Evolutionary conservation across 257 asterid species (phyloP), one percentile per base, ranked within the genome.

Genomic region (Solanum bukasovii): DNA sequence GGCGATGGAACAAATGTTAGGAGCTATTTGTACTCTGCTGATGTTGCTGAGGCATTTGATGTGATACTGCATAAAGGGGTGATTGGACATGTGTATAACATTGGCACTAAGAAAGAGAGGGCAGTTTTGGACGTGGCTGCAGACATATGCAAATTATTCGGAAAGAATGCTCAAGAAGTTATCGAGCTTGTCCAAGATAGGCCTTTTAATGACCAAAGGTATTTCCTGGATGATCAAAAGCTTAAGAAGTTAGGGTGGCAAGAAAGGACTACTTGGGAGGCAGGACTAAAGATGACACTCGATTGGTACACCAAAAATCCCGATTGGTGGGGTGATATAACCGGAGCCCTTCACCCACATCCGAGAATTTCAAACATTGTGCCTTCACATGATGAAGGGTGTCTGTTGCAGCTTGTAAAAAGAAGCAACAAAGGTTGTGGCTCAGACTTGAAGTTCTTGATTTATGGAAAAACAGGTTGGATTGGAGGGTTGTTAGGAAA

Each of bases 11-110:
- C 83, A 2, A 87, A 87, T 23, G 86, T 65, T 34, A 40, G 82
- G 65, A 87, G 89, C 65, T 79, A 87, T 81, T 56, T 87, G 20
- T 68, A 79, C 67, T 79, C 81, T 23, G 87, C 46, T 42, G 86
- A 87, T 65, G 87, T 87, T 37, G 89, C 89, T 81, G 83, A 81
- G 89, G 87, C 87, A 44, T 87, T 87, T 34, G 89, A 87, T 21
- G 82, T 79, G 31, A 65, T 87, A 25, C 27, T 87, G 18, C 89
- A 65, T 12, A 87, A 79, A 40, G 87, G 87, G 79, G 87, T 65
- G 0, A 81, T 81, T 44, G 89, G 89, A 3, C 89, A 87, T 68
- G 87, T 87, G 71, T 87, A 67, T 35, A 63, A 78, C 86, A 78
- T 87, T 40, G 89, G 89, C 13, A 87, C 89, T 23, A 87, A 65